Base-by-base conservation (phyloP, 2,329 filamentous ascomycete species). In the Pyrenochaeta sp. region DNA sequence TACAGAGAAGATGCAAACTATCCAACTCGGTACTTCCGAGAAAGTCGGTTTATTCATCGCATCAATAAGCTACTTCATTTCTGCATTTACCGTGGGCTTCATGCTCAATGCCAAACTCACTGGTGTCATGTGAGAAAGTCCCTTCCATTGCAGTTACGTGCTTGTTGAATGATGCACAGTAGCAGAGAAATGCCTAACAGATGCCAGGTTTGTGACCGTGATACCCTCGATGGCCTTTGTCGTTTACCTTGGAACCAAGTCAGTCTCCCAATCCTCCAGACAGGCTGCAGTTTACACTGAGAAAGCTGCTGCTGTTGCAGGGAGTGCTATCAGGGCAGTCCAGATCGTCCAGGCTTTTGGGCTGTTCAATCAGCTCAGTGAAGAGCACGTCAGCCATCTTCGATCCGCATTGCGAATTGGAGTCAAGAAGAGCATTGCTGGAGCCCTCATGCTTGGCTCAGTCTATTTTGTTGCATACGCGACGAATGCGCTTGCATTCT, bases 341-440 rank as follows among this genome's bases (percentile, higher is more conserved):
- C 80, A 80, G 49, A 78, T 82, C 19, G 80, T 83, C 5, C 82
- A 83, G 56, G 81, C 81, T 2, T 83, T 82, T 61, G 79, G 79
- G 27, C 75, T 81, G 50, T 76, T 76, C n/a, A 72, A 75, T 12
- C 71, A 71, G 42, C 66, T 82, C 6, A 78, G 77, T 53, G 64
- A 75, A 28, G 72, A 77, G 50, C 79, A 82, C 52, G 52, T 72
- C 19, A 59, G 66, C 2, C 68, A 76, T 45, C 71, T 81, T 13
- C 66, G 69, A 24, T 64, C 70, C 40, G 74, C 76, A 12, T 65
- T 78, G 9, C 67, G 73, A 32, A 64, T 71, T n/a, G 79, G 77
- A 9, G 65, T 80, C 22, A 78, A 73, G 34, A 81, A 81, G 53
- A 77, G 77, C 3, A 66, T 79, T 34, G 69, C 76, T 13, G 74